Evolutionary conservation across 1,139 yeast species (phyloP).

Genomic region (Yamadazyma sp.): DNA sequence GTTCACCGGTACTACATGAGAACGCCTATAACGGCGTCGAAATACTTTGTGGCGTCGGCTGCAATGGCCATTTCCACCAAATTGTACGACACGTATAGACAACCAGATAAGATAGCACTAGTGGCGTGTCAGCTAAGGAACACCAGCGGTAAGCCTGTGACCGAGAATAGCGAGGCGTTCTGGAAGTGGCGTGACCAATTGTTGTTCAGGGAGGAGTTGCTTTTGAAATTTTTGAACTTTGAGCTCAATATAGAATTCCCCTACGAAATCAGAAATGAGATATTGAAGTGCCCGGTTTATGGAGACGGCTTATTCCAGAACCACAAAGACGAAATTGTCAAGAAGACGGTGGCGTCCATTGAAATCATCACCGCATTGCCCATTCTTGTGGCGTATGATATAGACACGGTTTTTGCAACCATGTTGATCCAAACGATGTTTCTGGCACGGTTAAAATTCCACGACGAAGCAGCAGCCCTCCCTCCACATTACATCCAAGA

Average conservation of each 20-base stretch:
- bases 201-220: slow-evolving; percentile 44
- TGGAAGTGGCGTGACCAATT: slow-evolving; percentile 52
- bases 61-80: slow-evolving; percentile 47
- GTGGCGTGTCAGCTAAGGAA: slow-evolving; percentile 36
- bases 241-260: slow-evolving; percentile 43
- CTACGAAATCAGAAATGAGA: slow-evolving; percentile 31
- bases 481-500: slow-evolving; percentile 25
- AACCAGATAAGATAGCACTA: slow-evolving; percentile 46
- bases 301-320: slow-evolving; percentile 18
- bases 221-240: slow-evolving; percentile 40
- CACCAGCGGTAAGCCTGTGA: slow-evolving; percentile 34
- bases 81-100: slow-evolving; percentile 43
- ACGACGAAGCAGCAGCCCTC: slow-evolving; percentile 16
- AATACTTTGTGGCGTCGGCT: slow-evolving; percentile 48
- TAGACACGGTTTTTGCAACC: slow-evolving; percentile 35
- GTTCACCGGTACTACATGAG: slow-evolving; percentile 44
- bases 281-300: slow-evolving; percentile 13
- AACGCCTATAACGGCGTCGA: slow-evolving; percentile 44
- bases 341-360: slow-evolving; percentile 34
- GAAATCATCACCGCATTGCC: slow-evolving; percentile 47
- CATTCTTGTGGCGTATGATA: slow-evolving; percentile 35
- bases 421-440: slow-evolving; percentile 28
- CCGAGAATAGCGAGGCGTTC: slow-evolving; percentile 42
- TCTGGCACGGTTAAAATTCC: slow-evolving; percentile 30
- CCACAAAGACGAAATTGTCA: slow-evolving; percentile 32